Evolutionary conservation across 108 stramenopile species (phyloP).

Genomic region (Bacterosira constricta): DNA sequence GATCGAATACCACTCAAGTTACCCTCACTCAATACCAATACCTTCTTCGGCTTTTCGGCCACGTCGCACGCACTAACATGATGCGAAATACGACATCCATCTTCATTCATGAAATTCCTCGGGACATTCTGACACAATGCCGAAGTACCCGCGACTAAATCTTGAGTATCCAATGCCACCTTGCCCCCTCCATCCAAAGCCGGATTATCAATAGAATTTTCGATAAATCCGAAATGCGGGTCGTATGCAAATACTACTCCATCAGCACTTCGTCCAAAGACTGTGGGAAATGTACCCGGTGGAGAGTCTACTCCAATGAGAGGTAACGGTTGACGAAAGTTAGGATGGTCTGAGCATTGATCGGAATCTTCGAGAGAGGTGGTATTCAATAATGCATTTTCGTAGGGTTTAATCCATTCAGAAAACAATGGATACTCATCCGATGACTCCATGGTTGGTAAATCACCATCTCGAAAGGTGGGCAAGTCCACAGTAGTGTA

Average conservation of each 20-base stretch:
- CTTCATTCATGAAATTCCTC: conserved; percentile 62
- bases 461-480: background rate
- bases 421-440: conserved; percentile 6
- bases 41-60: conserved; percentile 1
- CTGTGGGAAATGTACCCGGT: conserved; percentile 12
- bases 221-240: conserved; percentile 34
- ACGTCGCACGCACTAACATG: conserved; percentile 33
- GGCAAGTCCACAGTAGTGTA: conserved; percentile 15
- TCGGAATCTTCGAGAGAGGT: conserved; percentile 14
- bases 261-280: conserved; percentile 16
- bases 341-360: conserved; percentile 18
- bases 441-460: conserved; percentile 8
- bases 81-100: conserved; percentile 44
- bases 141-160: conserved; percentile 7
- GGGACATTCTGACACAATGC: conserved; percentile 52
- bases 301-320: conserved; percentile 4
- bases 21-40: conserved; percentile 8
- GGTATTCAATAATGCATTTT: conserved; percentile 25
- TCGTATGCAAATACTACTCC: conserved; percentile 20
- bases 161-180: conserved; percentile 15
- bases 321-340: conserved; percentile 14
- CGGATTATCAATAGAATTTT: conserved; percentile 56
- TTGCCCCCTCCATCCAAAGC: conserved; percentile 59
- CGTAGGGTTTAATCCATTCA: conserved; percentile 14
- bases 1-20: conserved; percentile 4